Evolutionary conservation across 768 basidiomycete genomes (phyloP).

Genomic region (Calocybe gangraenosa): DNA sequence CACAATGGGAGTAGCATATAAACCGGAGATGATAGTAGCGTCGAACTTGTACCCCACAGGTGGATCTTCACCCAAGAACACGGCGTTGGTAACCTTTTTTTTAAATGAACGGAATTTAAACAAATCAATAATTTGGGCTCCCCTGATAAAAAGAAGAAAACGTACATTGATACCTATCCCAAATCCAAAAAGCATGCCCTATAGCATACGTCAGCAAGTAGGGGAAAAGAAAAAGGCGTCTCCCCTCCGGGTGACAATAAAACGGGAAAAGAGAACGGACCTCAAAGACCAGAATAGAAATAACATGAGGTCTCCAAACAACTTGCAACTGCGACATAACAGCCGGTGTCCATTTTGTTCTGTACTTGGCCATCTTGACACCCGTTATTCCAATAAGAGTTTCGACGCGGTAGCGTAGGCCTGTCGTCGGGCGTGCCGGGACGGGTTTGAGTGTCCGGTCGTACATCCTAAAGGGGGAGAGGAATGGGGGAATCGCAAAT

Average conservation of each 20-base stretch:
- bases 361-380: slow-evolving; percentile 50
- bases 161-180: slow-evolving; percentile 57
- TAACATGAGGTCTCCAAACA: slow-evolving; percentile 59
- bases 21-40: slow-evolving; percentile 46
- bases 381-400: slow-evolving; percentile 65
- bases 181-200: slow-evolving; percentile 61
- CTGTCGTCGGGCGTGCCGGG: slow-evolving; percentile 34
- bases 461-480: slow-evolving; percentile 44
- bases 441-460: slow-evolving; percentile 55
- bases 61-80: slow-evolving; percentile 54
- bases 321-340: slow-evolving; percentile 44
- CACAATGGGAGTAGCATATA: slow-evolving; percentile 55
- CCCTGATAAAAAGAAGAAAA: too few relatives aligned
- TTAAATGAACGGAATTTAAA: too few relatives aligned
- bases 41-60: slow-evolving; percentile 54
- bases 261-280: slow-evolving; percentile 22
- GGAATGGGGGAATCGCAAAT: too few relatives aligned
- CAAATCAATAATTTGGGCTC: too few relatives aligned
- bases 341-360: slow-evolving; percentile 44
- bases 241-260: too few relatives aligned
- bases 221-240: too few relatives aligned
- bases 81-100: slow-evolving; percentile 55
- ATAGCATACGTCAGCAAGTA: background rate
- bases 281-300: slow-evolving; percentile 50
- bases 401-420: slow-evolving; percentile 50